A percentile compares a stretch with the other conserved stretches of the same genome.
Conservation (phyloP, 225 moss, liverwort and hornwort species). For the Asterella californica region DNA sequence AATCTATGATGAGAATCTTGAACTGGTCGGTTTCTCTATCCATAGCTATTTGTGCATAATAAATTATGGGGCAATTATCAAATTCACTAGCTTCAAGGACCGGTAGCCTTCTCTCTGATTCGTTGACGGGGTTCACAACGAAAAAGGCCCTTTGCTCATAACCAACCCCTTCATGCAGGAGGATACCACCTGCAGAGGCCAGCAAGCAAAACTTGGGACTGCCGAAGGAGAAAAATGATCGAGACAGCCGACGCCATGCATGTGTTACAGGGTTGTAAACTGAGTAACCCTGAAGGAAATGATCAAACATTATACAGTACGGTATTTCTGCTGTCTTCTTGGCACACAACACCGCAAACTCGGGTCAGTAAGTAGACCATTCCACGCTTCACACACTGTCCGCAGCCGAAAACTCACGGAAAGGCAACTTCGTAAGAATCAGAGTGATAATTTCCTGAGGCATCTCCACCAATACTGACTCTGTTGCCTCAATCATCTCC, state of each 20-base stretch:
- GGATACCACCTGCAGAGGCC: constrained; percentile 36
- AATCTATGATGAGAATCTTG: constrained; percentile 33
- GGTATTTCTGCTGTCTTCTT: constrained; percentile 25
- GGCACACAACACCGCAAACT: constrained; percentile 17
- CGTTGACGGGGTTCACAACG: constrained; percentile 39
- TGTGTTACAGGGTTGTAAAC: constrained; percentile 33
- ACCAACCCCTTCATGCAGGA: constrained; percentile 31
- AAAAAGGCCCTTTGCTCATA: constrained; percentile 27
- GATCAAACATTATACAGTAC: constrained; percentile 37
- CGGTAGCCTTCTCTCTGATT: constrained; percentile 35
- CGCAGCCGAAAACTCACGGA: constrained; percentile 35
- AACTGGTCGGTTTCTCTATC: constrained; percentile 32
- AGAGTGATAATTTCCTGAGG: constrained; percentile 15
- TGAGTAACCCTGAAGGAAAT: constrained; percentile 38
- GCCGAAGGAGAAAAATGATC: constrained; percentile 39
- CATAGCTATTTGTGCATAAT: constrained; percentile 31
- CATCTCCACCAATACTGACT: not conserved
- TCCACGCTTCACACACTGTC: constrained; percentile 35
- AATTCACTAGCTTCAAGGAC: constrained; percentile 1
- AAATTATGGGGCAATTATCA: constrained; percentile 10
- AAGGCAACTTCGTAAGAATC: constrained; percentile 34
- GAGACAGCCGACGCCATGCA: constrained; percentile 34
- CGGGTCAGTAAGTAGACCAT: constrained; percentile 25
- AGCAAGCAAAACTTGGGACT: constrained; percentile 36
- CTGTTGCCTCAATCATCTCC: not conserved